Evolutionary conservation across 371 early-diverging fungal genomes (phyloP), one percentile per base, ranked within the genome.

Genomic region (Zopfochytrium polystomum): DNA sequence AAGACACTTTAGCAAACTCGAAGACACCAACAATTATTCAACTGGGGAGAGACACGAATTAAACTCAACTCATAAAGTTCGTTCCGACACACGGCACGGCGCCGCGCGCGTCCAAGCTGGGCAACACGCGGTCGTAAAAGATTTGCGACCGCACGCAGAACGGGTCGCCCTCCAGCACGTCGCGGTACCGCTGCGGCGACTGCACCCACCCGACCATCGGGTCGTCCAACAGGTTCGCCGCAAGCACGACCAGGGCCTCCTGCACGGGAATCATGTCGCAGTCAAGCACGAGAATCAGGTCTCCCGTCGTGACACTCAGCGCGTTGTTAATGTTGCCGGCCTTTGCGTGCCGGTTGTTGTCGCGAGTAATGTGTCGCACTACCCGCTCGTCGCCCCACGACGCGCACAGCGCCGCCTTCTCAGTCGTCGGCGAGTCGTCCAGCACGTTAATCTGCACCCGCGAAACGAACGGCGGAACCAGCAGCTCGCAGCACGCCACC

Each of bases 251-350:
- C 47, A 47, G 23, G 7, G 23, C 23, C 23, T 47, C 47, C 18
- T 9, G 47, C 23, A 18, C 18, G 7, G 47, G 47, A 31, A 66
- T 31, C 66, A 66, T 66, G 50, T 66, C 66, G 0, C 61, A 64
- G 49, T 66, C 66, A 22, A 66, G 56, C 15, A 63, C 46, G 1
- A 50, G 45, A 1, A 66, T 56, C n/a, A 55, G 62, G 27, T 62
- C 62, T n/a, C 66, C 63, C 2, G 26, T 51, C 13, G 66, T 61
- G 27, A 51, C 27, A 9, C 35, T 30, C 18, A 66, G 13, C 23
- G 62, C 60, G 35, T 66, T 63, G 66, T 66, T 66, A 52, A 66
- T 57, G 52, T 66, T 66, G 23, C 66, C 66, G n/a, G 66, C 66
- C 32, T 66, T 66, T 47, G 55, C 62, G 57, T 66, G 66, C 44